phyloP scores from a whole-genome alignment of 1,139 yeast genomes.

The Arxiozyma telluris region DNA sequence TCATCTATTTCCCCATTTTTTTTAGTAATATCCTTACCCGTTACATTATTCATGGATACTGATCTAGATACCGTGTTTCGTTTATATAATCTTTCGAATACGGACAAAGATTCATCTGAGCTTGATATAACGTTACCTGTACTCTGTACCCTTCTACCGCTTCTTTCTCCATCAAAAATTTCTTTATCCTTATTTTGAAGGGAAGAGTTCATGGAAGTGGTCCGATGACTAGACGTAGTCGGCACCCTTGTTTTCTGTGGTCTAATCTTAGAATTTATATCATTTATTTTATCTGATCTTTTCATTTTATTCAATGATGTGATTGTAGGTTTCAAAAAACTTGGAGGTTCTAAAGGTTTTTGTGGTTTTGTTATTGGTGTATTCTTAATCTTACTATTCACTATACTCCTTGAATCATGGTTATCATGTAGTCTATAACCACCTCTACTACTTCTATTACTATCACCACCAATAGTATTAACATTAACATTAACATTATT shows the following conservation, averaged over 20 bases:
- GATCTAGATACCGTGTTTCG: conserved; percentile 14
- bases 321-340: conserved; percentile 14
- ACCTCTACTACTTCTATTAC: not conserved
- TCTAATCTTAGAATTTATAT: not conserved
- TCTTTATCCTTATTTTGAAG: not conserved
- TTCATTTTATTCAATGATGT: conserved; percentile 14
- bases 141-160: conserved; percentile 1
- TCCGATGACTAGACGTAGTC: not conserved
- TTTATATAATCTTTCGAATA: conserved; percentile 19
- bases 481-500: too few species aligned
- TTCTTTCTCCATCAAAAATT: not conserved
- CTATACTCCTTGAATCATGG: conserved; percentile 3
- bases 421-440: conserved; percentile 1
- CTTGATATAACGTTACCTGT: not conserved
- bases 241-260: not conserved
- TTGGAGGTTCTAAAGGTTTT: conserved; percentile 14
- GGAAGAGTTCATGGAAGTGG: not conserved
- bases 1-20: not conserved
- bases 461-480: too few species aligned
- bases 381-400: conserved; percentile 11
- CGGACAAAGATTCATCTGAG: conserved; percentile 4
- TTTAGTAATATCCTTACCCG: not conserved
- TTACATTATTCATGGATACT: conserved; percentile 7
- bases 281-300: not conserved
- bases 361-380: conserved; percentile 14